Conservation (phyloP, 129 eudicot genomes). For the Saposhnikovia divaricata region DNA sequence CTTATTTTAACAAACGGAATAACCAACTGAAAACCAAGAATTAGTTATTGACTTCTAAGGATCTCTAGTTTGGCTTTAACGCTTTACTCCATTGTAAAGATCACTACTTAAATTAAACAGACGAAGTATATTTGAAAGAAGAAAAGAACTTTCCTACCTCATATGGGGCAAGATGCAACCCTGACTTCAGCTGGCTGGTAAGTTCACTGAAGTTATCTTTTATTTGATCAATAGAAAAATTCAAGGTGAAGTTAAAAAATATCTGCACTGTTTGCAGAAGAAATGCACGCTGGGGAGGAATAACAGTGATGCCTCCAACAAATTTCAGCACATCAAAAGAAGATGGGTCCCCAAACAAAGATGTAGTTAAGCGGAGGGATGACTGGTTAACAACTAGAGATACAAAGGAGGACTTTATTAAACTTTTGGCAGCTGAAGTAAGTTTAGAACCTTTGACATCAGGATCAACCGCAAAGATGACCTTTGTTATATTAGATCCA, state of each 20-base stretch:
- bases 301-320: constrained; percentile 77
- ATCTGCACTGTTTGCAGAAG: constrained; percentile 79
- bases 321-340: constrained; percentile 87
- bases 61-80: too few relatives aligned
- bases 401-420: constrained; percentile 52
- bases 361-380: constrained; percentile 46
- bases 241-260: constrained; percentile 77
- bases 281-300: constrained; percentile 68
- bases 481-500: constrained; percentile 53
- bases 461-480: constrained; percentile 75
- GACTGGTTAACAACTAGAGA: constrained; percentile 44
- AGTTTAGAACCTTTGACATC: constrained; percentile 39
- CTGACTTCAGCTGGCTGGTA: constrained; percentile 65
- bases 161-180: constrained; percentile 59
- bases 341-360: constrained; percentile 76
- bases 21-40: too few relatives aligned
- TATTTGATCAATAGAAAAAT: constrained; percentile 66
- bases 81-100: not conserved
- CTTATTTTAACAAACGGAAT: too few relatives aligned
- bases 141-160: constrained; percentile 46
- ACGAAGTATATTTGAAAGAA: not conserved
- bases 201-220: constrained; percentile 58
- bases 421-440: constrained; percentile 47
- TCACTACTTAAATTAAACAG: not conserved
- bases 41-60: too few relatives aligned